Percentiles rank a stretch among this genome's conserved stretches.
Conservation (phyloP, 2,329 filamentous ascomycete genomes). For the Aschersonia sp. region DNA sequence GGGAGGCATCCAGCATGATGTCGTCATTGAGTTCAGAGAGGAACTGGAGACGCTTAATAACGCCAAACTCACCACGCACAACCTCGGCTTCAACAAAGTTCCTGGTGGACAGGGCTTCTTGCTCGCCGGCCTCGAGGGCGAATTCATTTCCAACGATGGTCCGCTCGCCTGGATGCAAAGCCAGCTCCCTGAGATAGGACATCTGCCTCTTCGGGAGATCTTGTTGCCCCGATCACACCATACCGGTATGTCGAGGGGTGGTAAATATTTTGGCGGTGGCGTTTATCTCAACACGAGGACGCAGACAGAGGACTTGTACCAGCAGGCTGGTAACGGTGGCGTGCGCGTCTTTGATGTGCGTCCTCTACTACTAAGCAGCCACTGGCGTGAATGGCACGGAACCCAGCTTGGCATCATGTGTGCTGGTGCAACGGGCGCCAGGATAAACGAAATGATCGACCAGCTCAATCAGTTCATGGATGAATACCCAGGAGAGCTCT, state of each 20-base stretch:
- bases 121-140: constrained; percentile 15
- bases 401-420: too few relatives aligned
- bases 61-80: constrained; percentile 1
- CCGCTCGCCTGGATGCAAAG: constrained; percentile 16
- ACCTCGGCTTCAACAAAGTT: constrained; percentile 6
- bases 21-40: constrained; percentile 10
- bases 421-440: constrained; percentile 10
- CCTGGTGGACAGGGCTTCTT: constrained; percentile 13
- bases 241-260: constrained; percentile 12
- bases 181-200: constrained; percentile 11
- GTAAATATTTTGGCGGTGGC: constrained; percentile 3
- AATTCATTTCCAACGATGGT: constrained; percentile 13
- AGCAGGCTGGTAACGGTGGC: constrained; percentile 14
- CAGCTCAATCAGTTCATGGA: constrained; percentile 15
- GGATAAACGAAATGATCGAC: constrained; percentile 13
- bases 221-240: constrained; percentile 17
- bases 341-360: constrained; percentile 16
- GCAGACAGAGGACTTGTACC: constrained; percentile 8
- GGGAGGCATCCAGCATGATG: background rate
- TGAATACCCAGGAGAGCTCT: constrained; percentile 15
- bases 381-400: too few relatives aligned
- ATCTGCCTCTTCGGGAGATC: constrained; percentile 14
- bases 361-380: constrained; percentile 2
- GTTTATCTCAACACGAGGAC: constrained; percentile 10
- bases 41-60: constrained; percentile 10